A percentile compares a stretch with the other conserved stretches of the same genome.
Conservation (phyloP, 2,329 filamentous ascomycete species). For the Sporothrix brunneoviolacea region DNA sequence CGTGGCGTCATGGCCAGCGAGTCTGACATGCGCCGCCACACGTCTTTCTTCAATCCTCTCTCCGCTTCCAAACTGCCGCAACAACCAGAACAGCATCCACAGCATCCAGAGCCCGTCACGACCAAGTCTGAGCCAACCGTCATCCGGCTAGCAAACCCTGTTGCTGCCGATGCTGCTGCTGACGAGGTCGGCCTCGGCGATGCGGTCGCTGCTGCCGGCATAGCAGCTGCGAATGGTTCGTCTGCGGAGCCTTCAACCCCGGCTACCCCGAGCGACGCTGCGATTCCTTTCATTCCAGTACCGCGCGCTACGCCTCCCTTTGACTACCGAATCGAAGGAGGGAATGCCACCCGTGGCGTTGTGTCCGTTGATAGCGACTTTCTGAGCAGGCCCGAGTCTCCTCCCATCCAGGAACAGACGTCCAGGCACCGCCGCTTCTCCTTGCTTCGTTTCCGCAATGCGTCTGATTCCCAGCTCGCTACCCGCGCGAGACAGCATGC, state of each 20-base stretch:
- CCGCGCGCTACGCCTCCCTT: slow-evolving; percentile 26
- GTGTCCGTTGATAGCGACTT: slow-evolving; percentile 20
- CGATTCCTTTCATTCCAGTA: slow-evolving; percentile 20
- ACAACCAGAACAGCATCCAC: slow-evolving; percentile 4
- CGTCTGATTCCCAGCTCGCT: slow-evolving; percentile 84
- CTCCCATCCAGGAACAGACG: slow-evolving; percentile 48
- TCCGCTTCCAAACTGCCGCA: slow-evolving; percentile 14
- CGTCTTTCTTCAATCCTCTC: slow-evolving; percentile 27
- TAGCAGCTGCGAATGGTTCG: slow-evolving; percentile 20
- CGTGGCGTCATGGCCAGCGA: slow-evolving; percentile 55
- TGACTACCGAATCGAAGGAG: slow-evolving; percentile 22
- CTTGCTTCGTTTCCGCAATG: slow-evolving; percentile 80
- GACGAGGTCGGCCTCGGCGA: slow-evolving; percentile 16
- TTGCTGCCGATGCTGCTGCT: neutral
- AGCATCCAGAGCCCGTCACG: neutral
- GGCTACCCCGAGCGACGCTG: neutral
- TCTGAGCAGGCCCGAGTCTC: slow-evolving; percentile 36
- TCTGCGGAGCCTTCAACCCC: slow-evolving; percentile 15
- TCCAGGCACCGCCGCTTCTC: slow-evolving; percentile 56
- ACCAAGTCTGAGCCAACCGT: slow-evolving; percentile 1
- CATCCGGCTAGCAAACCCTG: neutral
- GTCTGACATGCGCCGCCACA: slow-evolving; percentile 50
- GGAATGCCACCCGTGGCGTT: slow-evolving; percentile 20
- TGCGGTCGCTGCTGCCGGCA: slow-evolving; percentile 17
- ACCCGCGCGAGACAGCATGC: slow-evolving; percentile 63